A percentile compares a stretch with the other conserved stretches of the same genome.
phyloP scores from a whole-genome alignment of 2,329 filamentous ascomycete genomes.

The Penicillium digitatum region DNA sequence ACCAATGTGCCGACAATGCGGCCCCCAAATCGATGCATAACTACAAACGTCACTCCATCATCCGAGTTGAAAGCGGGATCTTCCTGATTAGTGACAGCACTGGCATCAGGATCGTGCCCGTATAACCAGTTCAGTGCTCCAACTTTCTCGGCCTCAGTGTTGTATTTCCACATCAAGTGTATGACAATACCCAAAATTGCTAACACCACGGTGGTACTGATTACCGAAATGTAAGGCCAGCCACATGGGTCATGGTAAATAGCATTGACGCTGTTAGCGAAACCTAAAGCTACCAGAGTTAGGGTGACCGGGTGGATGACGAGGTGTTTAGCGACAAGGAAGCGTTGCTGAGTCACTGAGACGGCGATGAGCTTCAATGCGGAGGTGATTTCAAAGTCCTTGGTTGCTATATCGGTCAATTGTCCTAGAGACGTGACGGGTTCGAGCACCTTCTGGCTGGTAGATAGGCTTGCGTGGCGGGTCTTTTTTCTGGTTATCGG shows the following conservation, averaged over 20 bases:
- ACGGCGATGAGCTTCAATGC: conserved; percentile 73
- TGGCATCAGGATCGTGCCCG: conserved; percentile 50
- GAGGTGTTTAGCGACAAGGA: conserved; percentile 60
- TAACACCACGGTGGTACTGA: conserved; percentile 58
- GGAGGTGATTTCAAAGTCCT: conserved; percentile 55
- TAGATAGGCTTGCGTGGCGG: conserved; percentile 22
- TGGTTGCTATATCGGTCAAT: neutral
- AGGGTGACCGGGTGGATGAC: conserved; percentile 58
- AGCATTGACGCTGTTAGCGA: conserved; percentile 40
- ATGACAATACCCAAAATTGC: conserved; percentile 60
- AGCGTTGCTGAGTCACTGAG: conserved; percentile 76
- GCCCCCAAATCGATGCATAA: conserved; percentile 8
- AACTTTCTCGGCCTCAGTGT: conserved; percentile 58
- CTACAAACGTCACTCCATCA: neutral
- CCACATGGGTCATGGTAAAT: conserved; percentile 35
- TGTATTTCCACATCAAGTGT: conserved; percentile 59
- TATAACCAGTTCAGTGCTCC: conserved; percentile 58
- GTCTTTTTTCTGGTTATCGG: neutral
- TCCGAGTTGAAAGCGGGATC: neutral
- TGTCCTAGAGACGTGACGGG: conserved; percentile 25
- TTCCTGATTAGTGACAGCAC: neutral
- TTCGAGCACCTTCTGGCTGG: conserved; percentile 29
- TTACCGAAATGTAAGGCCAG: conserved; percentile 1
- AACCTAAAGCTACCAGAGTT: conserved; percentile 34
- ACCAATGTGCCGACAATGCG: conserved; percentile 70